Evolutionary conservation across 2,329 filamentous ascomycete species (phyloP).

Genomic region (Botrytis galanthina): DNA sequence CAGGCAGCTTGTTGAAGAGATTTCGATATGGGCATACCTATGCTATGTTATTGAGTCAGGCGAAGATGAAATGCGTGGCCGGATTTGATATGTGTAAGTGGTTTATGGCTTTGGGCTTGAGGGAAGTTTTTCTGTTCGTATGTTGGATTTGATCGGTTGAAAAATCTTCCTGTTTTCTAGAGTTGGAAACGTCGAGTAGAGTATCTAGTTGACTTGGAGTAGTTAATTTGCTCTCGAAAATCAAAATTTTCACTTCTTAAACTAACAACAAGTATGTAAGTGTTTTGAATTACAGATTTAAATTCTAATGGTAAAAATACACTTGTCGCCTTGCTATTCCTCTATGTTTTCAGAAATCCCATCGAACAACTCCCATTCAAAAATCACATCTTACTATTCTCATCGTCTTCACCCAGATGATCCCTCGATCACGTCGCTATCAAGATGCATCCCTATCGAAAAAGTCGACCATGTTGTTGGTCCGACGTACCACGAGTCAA

Average conservation of each 20-base stretch:
- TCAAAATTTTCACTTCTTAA: background rate
- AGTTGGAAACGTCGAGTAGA: background rate
- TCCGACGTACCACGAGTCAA: background rate
- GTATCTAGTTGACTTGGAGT: background rate
- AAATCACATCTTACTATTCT: background rate
- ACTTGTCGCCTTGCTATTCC: background rate
- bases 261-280: background rate
- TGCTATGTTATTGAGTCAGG: no score
- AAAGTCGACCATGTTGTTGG: background rate
- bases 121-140: no score
- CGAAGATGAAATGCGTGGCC: background rate
- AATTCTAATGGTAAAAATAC: background rate
- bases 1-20: background rate
- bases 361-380: background rate
- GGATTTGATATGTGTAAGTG: background rate
- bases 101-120: background rate
- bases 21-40: background rate
- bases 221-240: background rate
- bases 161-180: background rate
- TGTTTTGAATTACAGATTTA: background rate
- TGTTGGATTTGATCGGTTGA: background rate
- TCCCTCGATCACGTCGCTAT: background rate
- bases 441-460: background rate
- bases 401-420: accelerated
- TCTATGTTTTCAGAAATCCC: background rate